Evolutionary conservation across 169 alveolate genomes (phyloP), one percentile per base, ranked within the genome.

Genomic region (Eimeria mitis): DNA sequence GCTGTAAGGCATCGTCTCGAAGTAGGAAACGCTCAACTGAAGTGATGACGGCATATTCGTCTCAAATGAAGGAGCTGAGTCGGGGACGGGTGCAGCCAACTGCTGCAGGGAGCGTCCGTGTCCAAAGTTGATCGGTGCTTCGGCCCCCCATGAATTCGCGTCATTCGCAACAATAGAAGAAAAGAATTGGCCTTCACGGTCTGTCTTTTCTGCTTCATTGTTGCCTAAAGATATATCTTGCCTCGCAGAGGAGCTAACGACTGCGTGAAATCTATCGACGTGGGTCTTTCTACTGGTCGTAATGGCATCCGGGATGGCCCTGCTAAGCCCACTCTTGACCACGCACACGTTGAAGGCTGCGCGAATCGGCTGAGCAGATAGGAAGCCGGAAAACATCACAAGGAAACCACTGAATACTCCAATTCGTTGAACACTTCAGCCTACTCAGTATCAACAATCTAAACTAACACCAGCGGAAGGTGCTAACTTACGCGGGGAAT

Each of bases 341-440:
- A 87, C 65, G 92, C 92, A 87, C 63, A 87, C 92, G 71, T 87
- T 63, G 92, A 87, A 87, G 81, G 61, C 92, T 44, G 92, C 61
- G 44, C 52, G 92, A 5, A 87, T 63, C 23, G 92, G 61, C 92
- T 87, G 92, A 19, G 28, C 47, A 87, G 9, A 87, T 13, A 65
- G 19, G 28, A 47, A 28, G 19, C 19, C 31, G 28, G 81, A 63
- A 59, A 42, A n/a, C 0, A 47, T 28, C 92, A 87, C 78, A 59
- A 37, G n/a, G 54, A 21, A 25, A 19, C 47, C 21, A 37, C 61
- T 40, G 42, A 87, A 63, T 25, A 40, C 21, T 31, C 54, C 42
- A 37, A 4, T n/a, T 31, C 61, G 11, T 52, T 63, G n/a, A 16
- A 9, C 6, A 25, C 28, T 52, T 83, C 44, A 42, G n/a, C 52